Evolutionary conservation across 495 filamentous ascomycete genomes (phyloP), one percentile per base, ranked within the genome.

Genomic region (Parathielavia appendiculata): DNA sequence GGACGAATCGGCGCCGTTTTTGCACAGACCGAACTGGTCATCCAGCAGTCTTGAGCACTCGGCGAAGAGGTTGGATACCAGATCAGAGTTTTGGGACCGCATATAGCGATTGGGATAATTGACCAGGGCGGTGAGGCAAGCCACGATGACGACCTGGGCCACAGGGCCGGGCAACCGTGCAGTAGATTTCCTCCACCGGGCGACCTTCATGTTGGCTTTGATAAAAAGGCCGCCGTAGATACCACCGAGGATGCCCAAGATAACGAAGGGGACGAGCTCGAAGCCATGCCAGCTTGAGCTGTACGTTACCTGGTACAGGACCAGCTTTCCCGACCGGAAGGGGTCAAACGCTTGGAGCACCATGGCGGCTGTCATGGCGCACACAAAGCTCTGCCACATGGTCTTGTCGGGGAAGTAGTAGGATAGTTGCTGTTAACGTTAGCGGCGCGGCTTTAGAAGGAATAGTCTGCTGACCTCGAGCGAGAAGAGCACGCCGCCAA

Each of bases 341-440:
- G 93, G 93, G 67, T 98, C 92, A 55, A 96, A 81, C 32, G 89
- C 89, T 69, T 98, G 92, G 30, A 98, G 73, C 16, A 90, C 90
- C 10, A 97, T 90, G 16, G 95, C 92, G 16, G 93, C 93, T 12
- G 96, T 87, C 92, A 97, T 97, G 65, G 93, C 93, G 65, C 92
- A 96, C 17, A 98, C 93, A 73, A 98, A 97, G 68, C 90, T 95
- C 68, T 97, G 92, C 93, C 93, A 98, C 93, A 98, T 98, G 1
- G 93, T 96, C 69, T 97, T 97, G 67, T 98, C 93, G 1, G 93
- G 93, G 62, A 98, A 98, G 71, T 97, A 98, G 74, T 97, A 98
- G 2, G 91, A 95, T 13, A 98, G 75, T 80, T 97, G 92, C 81
- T 69, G 22, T 39, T 43, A 19, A 9, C 36, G 30, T 48, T 26